Base-by-base conservation (phyloP, 176 grass and related monocot genomes). In the Triticum monococcum region DNA sequence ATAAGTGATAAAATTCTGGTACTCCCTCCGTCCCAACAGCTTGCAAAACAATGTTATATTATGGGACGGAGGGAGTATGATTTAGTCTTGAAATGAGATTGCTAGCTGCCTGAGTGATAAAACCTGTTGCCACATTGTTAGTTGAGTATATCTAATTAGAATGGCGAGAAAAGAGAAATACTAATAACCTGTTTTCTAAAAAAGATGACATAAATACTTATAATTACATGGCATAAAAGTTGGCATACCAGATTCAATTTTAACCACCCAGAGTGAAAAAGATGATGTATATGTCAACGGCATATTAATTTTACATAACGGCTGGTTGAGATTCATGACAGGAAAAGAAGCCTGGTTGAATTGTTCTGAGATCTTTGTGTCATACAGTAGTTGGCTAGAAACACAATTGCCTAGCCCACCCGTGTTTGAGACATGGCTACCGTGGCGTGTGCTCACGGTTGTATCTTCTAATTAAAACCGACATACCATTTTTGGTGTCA, bases 101-200 rank as follows among this genome's bases (percentile, higher is more conserved):
- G 12, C 13, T 35, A 59, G 37, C 16, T 77, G 66, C 56, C 32
- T 64, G 48, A 69, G 10, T 68, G 16, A 54, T 18, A 54, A 17
- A 54, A 54, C 50, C 50, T 86, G 20, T 33, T 85, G 26, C n/a
- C 13, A 22, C 50, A 66, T 26, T 61, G 12, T 68, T 81, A 17
- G 24, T 66, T 40, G 1, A 28, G 20, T 32, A 25, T 30, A 2
- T 25, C 38, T 89, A 68, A 62, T 61, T 85, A 37, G 26, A 71
- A 77, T 57, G 28, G 8, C 26, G 46, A 62, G 7, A 86, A n/a
- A 81, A 70, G 37, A 60, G 28, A 89, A 67, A 67, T 54, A 54
- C 50, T 54, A 32, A 2, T 32, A 67, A 31, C 13, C 4, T 67
- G 28, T 66, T 66, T 32, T 32, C 13, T 67, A 67, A 67, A 17